These are phyloP conservation scores for Cutaneotrichosporon arboriforme DNA, from an alignment of 1,284 basidiomycete species.

Conservation along the genomic window DNA sequence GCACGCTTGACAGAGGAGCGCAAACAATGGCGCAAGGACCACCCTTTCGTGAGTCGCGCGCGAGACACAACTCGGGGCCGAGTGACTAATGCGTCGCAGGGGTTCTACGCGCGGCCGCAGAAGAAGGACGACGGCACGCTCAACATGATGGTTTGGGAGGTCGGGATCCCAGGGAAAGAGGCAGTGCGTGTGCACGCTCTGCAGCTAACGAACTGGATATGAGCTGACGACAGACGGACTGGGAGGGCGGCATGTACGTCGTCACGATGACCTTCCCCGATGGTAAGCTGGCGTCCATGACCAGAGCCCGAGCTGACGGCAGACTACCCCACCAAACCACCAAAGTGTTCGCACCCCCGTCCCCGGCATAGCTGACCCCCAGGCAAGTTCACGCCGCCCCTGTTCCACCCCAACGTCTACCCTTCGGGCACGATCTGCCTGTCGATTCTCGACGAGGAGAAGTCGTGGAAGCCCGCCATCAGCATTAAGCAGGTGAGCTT, in stretches of 20 bases:
- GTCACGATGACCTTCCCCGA: slow-evolving; percentile 91
- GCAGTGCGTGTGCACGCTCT: slow-evolving; percentile 56
- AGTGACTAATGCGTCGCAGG: slow-evolving; percentile 53
- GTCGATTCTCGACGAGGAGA: slow-evolving; percentile 97
- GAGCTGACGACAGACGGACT: slow-evolving; percentile 67
- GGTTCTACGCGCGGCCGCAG: slow-evolving; percentile 89
- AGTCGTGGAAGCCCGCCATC: slow-evolving; percentile 97
- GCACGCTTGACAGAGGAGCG: slow-evolving; percentile 70
- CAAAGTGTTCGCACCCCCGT: slow-evolving; percentile 37
- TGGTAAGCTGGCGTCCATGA: slow-evolving; percentile 65
- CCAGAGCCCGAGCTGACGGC: slow-evolving; percentile 25
- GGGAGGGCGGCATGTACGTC: slow-evolving; percentile 94
- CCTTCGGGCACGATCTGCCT: slow-evolving; percentile 98
- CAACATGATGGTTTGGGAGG: slow-evolving; percentile 97
- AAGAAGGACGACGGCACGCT: slow-evolving; percentile 88
- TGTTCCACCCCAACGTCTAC: slow-evolving; percentile 99
- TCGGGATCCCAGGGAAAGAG: slow-evolving; percentile 83
- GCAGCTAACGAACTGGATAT: background rate
- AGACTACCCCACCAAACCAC: slow-evolving; percentile 48
- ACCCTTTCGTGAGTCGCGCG: slow-evolving; percentile 89
- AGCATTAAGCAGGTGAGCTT: slow-evolving; percentile 88
- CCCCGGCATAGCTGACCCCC: slow-evolving; percentile 1
- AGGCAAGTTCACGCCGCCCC: slow-evolving; percentile 95
- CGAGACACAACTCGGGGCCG: too few relatives aligned
- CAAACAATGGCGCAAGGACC: slow-evolving; percentile 98